phyloP scores from a whole-genome alignment of 164 flowering plant genomes.

The Berberis vulgaris region DNA sequence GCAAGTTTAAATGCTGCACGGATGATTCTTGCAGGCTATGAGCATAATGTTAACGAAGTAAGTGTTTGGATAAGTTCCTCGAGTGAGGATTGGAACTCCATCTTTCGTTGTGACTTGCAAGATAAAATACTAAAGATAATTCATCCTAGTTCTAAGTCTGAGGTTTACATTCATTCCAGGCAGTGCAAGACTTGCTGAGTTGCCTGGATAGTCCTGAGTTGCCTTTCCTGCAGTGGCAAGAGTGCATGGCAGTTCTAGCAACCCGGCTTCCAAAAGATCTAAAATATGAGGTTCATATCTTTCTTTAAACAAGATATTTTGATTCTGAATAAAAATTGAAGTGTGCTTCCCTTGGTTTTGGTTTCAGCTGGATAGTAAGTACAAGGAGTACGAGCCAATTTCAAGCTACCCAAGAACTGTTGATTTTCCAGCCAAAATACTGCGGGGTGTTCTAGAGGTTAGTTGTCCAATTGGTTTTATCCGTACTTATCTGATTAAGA shows the following conservation, averaged over 20 bases:
- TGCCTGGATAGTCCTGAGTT: slow-evolving; percentile 98
- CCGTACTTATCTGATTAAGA: background rate
- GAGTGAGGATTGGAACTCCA: no score
- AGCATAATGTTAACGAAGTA: slow-evolving; percentile 91
- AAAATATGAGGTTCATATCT: slow-evolving; percentile 46
- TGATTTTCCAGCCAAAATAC: slow-evolving; percentile 87
- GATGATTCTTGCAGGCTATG: slow-evolving; percentile 98
- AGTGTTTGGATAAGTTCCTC: slow-evolving; percentile 8
- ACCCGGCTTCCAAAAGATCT: slow-evolving; percentile 93
- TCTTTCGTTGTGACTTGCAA: no score
- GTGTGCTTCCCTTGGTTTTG: slow-evolving; percentile 1
- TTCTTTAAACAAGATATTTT: slow-evolving; percentile 4
- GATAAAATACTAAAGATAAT: no score
- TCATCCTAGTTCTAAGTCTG: no score
- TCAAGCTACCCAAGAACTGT: slow-evolving; percentile 44
- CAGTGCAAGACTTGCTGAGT: slow-evolving; percentile 77
- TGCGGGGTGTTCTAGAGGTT: slow-evolving; percentile 73
- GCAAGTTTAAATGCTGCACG: slow-evolving; percentile 85
- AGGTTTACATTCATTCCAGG: slow-evolving; percentile 36
- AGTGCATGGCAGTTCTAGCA: slow-evolving; percentile 84
- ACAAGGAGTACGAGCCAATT: slow-evolving; percentile 56
- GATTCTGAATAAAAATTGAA: slow-evolving; percentile 2
- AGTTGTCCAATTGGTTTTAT: slow-evolving; percentile 11
- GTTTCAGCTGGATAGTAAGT: slow-evolving; percentile 72
- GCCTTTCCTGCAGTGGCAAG: slow-evolving; percentile 99